Conservation (phyloP, 2,329 filamentous ascomycete species). For the Cladophialophora psammophila region DNA sequence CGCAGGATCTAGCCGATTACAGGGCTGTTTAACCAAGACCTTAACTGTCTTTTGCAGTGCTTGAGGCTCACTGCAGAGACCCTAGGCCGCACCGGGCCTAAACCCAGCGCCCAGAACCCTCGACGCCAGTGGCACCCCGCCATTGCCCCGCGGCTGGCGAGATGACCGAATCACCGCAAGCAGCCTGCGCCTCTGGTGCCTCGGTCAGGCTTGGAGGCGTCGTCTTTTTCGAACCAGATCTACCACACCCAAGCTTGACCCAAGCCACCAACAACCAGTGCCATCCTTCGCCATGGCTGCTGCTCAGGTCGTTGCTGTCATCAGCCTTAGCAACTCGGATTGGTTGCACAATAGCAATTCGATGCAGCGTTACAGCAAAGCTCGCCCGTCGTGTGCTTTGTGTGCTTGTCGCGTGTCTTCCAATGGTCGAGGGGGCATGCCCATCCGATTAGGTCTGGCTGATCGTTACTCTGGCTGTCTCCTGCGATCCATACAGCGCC, state of each 20-base stretch:
- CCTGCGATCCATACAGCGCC: not conserved
- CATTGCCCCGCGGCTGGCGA: not conserved
- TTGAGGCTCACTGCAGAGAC: constrained; percentile 21
- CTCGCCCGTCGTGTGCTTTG: constrained; percentile 11
- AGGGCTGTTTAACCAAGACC: not conserved
- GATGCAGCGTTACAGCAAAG: constrained; percentile 19
- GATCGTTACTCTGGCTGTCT: constrained; percentile 8
- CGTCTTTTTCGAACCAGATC: not conserved
- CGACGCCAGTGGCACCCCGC: constrained; percentile 8
- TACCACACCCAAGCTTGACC: not conserved
- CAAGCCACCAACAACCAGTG: not conserved
- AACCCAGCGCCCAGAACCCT: not conserved
- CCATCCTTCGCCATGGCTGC: constrained; percentile 1
- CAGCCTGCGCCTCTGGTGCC: constrained; percentile 5
- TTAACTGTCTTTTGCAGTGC: not conserved
- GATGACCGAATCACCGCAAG: constrained; percentile 3
- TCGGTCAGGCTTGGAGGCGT: not conserved
- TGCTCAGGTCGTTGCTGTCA: not conserved
- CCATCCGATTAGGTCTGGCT: constrained; percentile 19
- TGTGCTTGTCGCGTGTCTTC: constrained; percentile 15
- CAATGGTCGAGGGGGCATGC: constrained; percentile 6
- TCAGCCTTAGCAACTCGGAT: constrained; percentile 20
- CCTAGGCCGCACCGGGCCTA: constrained; percentile 17
- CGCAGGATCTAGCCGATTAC: not conserved
- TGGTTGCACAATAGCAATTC: constrained; percentile 7